Conservation (phyloP, 805 yeast genomes). For the Limtongia smithiae region DNA sequence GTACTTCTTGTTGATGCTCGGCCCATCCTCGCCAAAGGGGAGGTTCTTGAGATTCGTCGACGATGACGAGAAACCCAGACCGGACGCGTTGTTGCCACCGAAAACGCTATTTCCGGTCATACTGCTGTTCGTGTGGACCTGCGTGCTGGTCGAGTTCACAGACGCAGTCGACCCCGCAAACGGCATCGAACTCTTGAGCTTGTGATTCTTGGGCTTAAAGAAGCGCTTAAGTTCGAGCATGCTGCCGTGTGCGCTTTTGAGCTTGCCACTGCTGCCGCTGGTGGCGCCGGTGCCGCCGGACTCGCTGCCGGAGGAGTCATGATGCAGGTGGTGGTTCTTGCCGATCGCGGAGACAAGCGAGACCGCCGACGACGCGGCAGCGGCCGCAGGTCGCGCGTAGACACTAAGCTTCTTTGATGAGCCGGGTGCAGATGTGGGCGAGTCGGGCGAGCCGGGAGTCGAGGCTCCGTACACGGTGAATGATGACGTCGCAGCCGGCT, state of each 20-base stretch:
- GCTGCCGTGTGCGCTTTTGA: constrained; percentile 31
- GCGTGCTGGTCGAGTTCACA: constrained; percentile 1
- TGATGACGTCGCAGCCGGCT: constrained; percentile 3
- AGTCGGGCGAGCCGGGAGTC: not conserved
- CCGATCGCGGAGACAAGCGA: constrained; percentile 24
- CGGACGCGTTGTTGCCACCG: not conserved
- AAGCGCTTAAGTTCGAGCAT: constrained; percentile 45
- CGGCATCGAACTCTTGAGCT: constrained; percentile 33
- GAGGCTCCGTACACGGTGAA: constrained; percentile 9
- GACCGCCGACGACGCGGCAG: constrained; percentile 29
- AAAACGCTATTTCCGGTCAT: no score
- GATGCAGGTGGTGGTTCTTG: constrained; percentile 27
- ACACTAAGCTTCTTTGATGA: not conserved
- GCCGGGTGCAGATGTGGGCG: not conserved
- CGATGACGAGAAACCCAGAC: constrained; percentile 16
- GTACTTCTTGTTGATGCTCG: constrained; percentile 55
- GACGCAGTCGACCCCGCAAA: constrained; percentile 11
- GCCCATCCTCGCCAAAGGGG: constrained; percentile 43
- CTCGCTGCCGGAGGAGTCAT: constrained; percentile 18
- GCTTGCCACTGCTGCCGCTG: constrained; percentile 12
- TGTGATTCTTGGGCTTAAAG: constrained; percentile 39
- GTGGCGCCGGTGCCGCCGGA: constrained; percentile 3
- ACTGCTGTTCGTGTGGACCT: no score
- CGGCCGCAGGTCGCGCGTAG: constrained; percentile 20
- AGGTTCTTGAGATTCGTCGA: constrained; percentile 28